phyloP scores from a whole-genome alignment of 2,329 filamentous ascomycete genomes.

The Knufia fluminis region DNA sequence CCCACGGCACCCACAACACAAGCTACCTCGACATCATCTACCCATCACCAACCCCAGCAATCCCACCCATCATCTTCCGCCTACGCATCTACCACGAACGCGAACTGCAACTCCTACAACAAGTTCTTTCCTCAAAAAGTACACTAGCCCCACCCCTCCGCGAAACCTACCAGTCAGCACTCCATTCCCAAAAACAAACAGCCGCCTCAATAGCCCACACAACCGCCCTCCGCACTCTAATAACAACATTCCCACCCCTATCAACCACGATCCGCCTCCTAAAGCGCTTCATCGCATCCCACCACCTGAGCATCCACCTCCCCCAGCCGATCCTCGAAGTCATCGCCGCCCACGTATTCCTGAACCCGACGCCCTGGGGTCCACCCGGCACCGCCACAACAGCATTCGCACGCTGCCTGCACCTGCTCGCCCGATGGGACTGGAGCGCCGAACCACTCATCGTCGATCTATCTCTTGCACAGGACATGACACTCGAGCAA shows the following conservation, averaged over 20 bases:
- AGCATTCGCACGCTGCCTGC: conserved; percentile 71
- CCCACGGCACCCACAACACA: conserved; percentile 18
- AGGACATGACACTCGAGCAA: conserved; percentile 51
- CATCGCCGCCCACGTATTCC: conserved; percentile 66
- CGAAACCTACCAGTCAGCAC: conserved; percentile 59
- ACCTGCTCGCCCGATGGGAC: conserved; percentile 79
- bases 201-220: conserved; percentile 66
- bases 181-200: conserved; percentile 61
- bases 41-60: conserved; percentile 33
- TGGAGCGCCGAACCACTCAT: conserved; percentile 79
- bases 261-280: conserved; percentile 74
- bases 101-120: conserved; percentile 70
- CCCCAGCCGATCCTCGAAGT: conserved; percentile 77
- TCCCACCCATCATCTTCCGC: conserved; percentile 60
- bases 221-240: conserved; percentile 69
- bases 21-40: conserved; percentile 63
- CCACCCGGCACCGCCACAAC: conserved; percentile 66
- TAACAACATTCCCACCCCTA: conserved; percentile 68
- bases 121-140: conserved; percentile 64
- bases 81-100: conserved; percentile 82
- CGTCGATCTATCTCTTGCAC: conserved; percentile 56
- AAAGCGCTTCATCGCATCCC: conserved; percentile 81
- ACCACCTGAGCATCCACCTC: conserved; percentile 70
- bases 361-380: conserved; percentile 72
- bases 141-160: conserved; percentile 58